phyloP scores from a whole-genome alignment of 1,284 basidiomycete species.

The Malassezia yamatoensis region DNA sequence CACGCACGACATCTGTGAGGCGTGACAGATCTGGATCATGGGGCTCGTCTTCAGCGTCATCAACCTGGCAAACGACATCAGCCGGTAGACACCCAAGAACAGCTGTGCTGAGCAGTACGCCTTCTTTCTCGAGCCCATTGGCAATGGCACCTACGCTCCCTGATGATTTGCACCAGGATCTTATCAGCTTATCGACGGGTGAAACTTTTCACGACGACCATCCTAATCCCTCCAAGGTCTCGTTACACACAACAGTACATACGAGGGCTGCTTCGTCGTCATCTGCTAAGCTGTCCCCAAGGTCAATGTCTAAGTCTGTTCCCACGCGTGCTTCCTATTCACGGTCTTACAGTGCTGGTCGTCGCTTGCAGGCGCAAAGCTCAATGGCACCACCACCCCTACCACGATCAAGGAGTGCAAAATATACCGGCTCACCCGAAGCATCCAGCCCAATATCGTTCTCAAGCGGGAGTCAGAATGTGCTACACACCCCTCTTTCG shows the following conservation, averaged over 20 bases:
- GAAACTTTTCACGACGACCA: no score
- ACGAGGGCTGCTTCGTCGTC: background rate
- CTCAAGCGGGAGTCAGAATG: background rate
- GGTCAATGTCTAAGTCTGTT: background rate
- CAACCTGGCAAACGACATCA: background rate
- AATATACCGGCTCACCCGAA: background rate
- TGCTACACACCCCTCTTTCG: background rate
- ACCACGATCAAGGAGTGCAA: constrained; percentile 1
- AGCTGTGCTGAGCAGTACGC: constrained; percentile 18
- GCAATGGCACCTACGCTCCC: constrained; percentile 37
- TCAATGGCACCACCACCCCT: constrained; percentile 17
- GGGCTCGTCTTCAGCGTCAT: background rate
- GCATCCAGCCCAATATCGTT: constrained; percentile 3
- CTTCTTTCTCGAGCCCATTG: constrained; percentile 44
- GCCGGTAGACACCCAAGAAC: no score
- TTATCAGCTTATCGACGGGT: no score
- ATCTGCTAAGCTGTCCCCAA: background rate
- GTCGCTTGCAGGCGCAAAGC: constrained; percentile 1
- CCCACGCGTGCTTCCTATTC: background rate
- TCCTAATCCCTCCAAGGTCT: no score
- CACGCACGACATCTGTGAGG: background rate
- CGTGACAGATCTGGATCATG: background rate
- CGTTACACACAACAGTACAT: background rate
- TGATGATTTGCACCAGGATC: constrained; percentile 22
- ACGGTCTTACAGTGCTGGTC: background rate